Conservation (phyloP, 441 rosid species). For the Isatis lusitanica region DNA sequence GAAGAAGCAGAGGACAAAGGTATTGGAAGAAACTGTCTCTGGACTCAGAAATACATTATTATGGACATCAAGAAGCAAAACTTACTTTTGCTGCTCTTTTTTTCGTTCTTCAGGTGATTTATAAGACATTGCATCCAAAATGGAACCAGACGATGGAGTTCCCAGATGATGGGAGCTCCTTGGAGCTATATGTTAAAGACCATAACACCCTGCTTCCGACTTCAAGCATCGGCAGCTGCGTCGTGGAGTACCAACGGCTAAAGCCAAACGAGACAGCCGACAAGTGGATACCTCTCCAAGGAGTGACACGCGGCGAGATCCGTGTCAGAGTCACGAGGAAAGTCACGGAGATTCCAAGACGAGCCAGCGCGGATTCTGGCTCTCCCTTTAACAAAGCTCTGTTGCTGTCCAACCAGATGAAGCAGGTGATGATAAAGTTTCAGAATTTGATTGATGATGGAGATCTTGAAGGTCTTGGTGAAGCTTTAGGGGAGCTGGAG, state of each 20-base stretch:
- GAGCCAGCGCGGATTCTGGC: slow-evolving; percentile 53
- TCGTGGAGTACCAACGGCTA: slow-evolving; percentile 83
- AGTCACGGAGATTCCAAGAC: slow-evolving; percentile 58
- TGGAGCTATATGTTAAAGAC: slow-evolving; percentile 82
- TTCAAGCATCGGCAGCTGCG: slow-evolving; percentile 76
- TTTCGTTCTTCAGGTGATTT: slow-evolving; percentile 57
- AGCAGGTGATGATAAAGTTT: slow-evolving; percentile 60
- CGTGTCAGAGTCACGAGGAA: slow-evolving; percentile 74
- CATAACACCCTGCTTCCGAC: slow-evolving; percentile 82
- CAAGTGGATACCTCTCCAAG: slow-evolving; percentile 99
- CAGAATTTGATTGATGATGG: slow-evolving; percentile 62
- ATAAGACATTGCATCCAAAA: slow-evolving; percentile 68
- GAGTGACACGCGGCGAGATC: slow-evolving; percentile 87
- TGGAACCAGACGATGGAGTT: slow-evolving; percentile 97
- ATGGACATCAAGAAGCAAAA: background rate
- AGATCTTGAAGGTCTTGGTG: slow-evolving; percentile 54
- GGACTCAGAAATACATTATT: background rate
- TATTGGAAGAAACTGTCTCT: slow-evolving; percentile 13
- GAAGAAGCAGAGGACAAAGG: slow-evolving; percentile 87
- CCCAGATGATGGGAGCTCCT: slow-evolving; percentile 74
- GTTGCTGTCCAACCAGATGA: slow-evolving; percentile 52
- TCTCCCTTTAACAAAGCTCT: slow-evolving; percentile 39
- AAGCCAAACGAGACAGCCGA: slow-evolving; percentile 79
- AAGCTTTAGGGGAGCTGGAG: slow-evolving; percentile 69
- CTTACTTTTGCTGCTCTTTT: background rate